A percentile compares a stretch with the other conserved stretches of the same genome.
Evolutionary conservation across 2,329 filamentous ascomycete genomes (phyloP).

Genomic region (Hymenoscyphus repandus): DNA sequence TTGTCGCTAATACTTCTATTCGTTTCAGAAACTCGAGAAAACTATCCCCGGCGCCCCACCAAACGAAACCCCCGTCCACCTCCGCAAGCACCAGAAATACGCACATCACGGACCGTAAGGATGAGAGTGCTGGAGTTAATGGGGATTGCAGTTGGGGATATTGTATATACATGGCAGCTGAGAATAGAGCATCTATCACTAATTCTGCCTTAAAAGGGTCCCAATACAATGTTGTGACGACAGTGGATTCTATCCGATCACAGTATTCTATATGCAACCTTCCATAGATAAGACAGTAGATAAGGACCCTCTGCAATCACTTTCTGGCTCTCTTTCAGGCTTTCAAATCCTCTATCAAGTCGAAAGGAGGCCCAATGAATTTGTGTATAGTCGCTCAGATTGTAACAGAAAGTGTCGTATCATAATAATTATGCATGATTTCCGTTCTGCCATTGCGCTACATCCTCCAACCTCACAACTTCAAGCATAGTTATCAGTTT

Average conservation of each 20-base stretch:
- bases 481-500: too few species aligned
- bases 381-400: too few species aligned
- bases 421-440: too few species aligned
- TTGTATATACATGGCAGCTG: neutral
- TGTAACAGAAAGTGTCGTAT: too few species aligned
- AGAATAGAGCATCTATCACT: neutral
- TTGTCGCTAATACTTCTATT: neutral
- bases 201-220: neutral
- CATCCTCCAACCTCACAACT: too few species aligned
- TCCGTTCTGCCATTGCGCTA: too few species aligned
- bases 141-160: neutral
- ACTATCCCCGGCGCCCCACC: constrained; percentile 68
- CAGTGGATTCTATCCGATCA: neutral
- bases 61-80: constrained; percentile 67
- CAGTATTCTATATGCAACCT: neutral
- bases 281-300: too few species aligned
- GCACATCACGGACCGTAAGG: constrained; percentile 24
- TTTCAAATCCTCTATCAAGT: too few species aligned
- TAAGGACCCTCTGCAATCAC: too few species aligned
- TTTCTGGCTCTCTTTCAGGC: too few species aligned
- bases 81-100: constrained; percentile 57
- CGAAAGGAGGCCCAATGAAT: too few species aligned
- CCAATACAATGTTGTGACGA: neutral
- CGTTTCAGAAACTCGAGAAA: constrained; percentile 69
- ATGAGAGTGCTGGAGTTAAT: neutral